Conservation (phyloP, 108 stramenopile species). For the Skeletonema tropicum region DNA sequence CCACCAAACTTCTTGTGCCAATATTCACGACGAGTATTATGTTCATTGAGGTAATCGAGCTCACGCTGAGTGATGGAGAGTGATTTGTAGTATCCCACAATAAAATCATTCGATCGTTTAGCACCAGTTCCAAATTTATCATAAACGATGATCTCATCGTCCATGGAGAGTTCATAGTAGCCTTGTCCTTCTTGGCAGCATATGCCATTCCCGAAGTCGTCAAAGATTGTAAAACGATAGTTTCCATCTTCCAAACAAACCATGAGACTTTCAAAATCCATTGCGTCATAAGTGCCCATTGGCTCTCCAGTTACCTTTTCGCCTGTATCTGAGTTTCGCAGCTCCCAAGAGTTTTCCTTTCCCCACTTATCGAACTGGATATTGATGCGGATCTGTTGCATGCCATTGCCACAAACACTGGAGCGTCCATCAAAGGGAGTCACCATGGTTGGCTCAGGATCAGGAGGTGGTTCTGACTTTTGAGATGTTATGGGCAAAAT, state of each 20-base stretch:
- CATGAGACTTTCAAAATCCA: slow-evolving; percentile 16
- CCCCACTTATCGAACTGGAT: slow-evolving; percentile 26
- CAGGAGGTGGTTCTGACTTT: neutral
- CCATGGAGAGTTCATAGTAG: slow-evolving; percentile 35
- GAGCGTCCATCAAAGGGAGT: slow-evolving; percentile 1
- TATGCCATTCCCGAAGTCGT: slow-evolving; percentile 47
- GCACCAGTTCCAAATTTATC: slow-evolving; percentile 29
- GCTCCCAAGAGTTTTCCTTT: slow-evolving; percentile 44
- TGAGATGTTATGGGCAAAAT: neutral
- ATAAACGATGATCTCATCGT: slow-evolving; percentile 42
- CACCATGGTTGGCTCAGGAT: neutral
- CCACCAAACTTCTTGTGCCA: slow-evolving; percentile 14
- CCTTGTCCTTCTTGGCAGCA: slow-evolving; percentile 42
- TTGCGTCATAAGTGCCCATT: slow-evolving; percentile 14
- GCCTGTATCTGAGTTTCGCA: slow-evolving; percentile 9
- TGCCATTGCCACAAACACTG: neutral
- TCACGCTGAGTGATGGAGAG: slow-evolving; percentile 33
- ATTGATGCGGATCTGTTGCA: slow-evolving; percentile 34
- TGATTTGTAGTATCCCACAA: slow-evolving; percentile 34
- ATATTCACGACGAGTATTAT: slow-evolving; percentile 38
- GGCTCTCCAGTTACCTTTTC: slow-evolving; percentile 15
- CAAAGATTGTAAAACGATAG: slow-evolving; percentile 38
- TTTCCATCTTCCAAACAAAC: slow-evolving; percentile 33
- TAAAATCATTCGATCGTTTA: slow-evolving; percentile 21
- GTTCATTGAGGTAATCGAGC: slow-evolving; percentile 34